These are phyloP conservation scores for Trematosphaeria pertusa DNA, from an alignment of 2,329 filamentous ascomycete species.

Conservation along the genomic window DNA sequence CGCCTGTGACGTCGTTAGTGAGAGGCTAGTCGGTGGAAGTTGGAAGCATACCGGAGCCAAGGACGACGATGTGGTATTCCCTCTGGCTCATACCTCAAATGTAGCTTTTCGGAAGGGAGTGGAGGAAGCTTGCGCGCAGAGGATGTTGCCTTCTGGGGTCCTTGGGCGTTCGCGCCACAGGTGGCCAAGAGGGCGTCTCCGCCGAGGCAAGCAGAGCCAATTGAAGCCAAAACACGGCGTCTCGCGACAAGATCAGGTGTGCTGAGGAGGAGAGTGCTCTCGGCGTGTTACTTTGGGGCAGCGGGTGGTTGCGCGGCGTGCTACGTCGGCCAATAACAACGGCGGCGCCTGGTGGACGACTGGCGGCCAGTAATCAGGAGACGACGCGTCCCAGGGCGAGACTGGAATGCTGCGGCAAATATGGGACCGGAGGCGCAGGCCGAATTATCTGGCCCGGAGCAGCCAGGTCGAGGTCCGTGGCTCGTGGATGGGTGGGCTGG, in stretches of 20 bases:
- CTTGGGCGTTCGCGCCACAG: constrained; percentile 32
- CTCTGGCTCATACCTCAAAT: constrained; percentile 47
- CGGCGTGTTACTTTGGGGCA: no score
- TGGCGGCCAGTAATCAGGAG: neutral
- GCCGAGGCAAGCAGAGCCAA: constrained; percentile 31
- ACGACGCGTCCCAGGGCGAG: neutral
- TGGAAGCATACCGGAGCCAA: constrained; percentile 46
- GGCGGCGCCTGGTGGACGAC: no score
- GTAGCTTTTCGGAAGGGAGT: constrained; percentile 14
- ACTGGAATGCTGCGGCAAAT: neutral
- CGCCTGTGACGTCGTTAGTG: constrained; percentile 63
- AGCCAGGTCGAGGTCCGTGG: neutral
- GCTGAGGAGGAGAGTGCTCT: constrained; percentile 26
- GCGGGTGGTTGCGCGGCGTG: no score
- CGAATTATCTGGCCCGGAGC: no score
- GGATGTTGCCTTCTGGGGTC: constrained; percentile 7
- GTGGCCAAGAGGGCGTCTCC: constrained; percentile 35
- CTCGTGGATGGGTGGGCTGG: neutral
- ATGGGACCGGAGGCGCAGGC: neutral
- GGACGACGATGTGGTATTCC: constrained; percentile 53
- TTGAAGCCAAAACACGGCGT: constrained; percentile 16
- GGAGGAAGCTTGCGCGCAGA: constrained; percentile 30
- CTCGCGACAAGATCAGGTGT: constrained; percentile 23
- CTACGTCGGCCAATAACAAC: neutral
- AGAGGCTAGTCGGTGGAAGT: constrained; percentile 12